phyloP scores from a whole-genome alignment of 176 grass and related monocot genomes.

The Saccharum spontaneum region DNA sequence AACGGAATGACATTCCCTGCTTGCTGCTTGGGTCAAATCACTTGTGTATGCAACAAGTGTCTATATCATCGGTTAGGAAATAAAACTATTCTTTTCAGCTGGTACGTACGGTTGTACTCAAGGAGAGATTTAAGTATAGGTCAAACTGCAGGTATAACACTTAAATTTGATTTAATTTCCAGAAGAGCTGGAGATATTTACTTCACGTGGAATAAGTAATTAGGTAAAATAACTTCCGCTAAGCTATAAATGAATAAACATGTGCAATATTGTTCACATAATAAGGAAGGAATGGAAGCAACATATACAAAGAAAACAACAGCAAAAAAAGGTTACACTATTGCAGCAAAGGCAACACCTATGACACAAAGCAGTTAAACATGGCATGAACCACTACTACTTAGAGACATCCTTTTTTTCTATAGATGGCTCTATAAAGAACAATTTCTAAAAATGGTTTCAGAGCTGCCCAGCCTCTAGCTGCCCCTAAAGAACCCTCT shows the following conservation, averaged over 20 bases:
- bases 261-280: background rate
- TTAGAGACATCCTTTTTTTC: too few species aligned
- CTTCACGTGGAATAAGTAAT: background rate
- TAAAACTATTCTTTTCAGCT: background rate
- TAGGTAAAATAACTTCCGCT: background rate
- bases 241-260: background rate
- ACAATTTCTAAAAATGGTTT: too few species aligned
- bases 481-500: too few species aligned
- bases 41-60: background rate
- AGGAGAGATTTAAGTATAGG: too few species aligned
- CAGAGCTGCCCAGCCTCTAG: too few species aligned
- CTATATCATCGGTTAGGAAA: background rate
- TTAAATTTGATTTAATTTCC: background rate
- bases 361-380: too few species aligned
- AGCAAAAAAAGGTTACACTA: too few species aligned
- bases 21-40: conserved; percentile 24
- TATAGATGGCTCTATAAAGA: too few species aligned
- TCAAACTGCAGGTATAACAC: background rate
- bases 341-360: too few species aligned
- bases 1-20: background rate
- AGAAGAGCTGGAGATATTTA: background rate
- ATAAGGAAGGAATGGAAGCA: too few species aligned
- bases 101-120: background rate
- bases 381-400: too few species aligned
- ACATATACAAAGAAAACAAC: too few species aligned